Evolutionary conservation across 305 asterid genomes (phyloP).

Genomic region (Rubia balearica): DNA sequence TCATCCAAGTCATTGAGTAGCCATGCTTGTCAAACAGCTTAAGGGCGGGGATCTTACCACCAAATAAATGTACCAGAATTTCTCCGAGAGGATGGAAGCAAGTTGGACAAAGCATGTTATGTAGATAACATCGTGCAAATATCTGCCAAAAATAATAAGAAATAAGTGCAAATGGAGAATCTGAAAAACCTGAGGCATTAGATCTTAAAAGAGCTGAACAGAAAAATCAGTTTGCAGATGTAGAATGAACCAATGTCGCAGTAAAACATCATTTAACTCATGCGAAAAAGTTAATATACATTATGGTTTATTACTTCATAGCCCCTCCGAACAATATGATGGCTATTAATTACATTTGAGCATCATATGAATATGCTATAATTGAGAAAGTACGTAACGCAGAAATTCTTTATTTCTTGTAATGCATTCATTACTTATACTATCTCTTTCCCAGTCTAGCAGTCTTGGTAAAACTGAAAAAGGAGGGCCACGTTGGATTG

Average conservation of each 20-base stretch:
- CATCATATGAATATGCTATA: background rate
- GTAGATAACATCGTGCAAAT: slow-evolving; percentile 84
- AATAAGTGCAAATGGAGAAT: background rate
- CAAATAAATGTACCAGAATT: slow-evolving; percentile 79
- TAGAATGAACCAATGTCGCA: background rate
- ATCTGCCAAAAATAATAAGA: slow-evolving; percentile 44
- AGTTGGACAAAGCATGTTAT: slow-evolving; percentile 85
- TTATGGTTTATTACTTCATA: background rate
- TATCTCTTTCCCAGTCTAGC: background rate
- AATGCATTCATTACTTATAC: background rate
- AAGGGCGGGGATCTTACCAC: slow-evolving; percentile 53
- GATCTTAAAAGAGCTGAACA: background rate
- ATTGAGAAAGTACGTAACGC: background rate
- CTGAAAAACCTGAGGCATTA: background rate
- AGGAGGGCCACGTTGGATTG: background rate
- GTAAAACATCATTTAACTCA: background rate
- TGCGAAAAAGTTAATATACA: background rate
- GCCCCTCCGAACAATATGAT: background rate
- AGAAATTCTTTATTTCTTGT: no score
- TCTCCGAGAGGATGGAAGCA: slow-evolving; percentile 74
- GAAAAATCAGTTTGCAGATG: background rate
- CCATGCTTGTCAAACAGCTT: background rate
- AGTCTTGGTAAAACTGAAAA: background rate
- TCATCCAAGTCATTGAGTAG: background rate
- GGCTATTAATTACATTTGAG: background rate